phyloP scores from a whole-genome alignment of 495 filamentous ascomycete species.

The Trichoderma orchidacearum region DNA sequence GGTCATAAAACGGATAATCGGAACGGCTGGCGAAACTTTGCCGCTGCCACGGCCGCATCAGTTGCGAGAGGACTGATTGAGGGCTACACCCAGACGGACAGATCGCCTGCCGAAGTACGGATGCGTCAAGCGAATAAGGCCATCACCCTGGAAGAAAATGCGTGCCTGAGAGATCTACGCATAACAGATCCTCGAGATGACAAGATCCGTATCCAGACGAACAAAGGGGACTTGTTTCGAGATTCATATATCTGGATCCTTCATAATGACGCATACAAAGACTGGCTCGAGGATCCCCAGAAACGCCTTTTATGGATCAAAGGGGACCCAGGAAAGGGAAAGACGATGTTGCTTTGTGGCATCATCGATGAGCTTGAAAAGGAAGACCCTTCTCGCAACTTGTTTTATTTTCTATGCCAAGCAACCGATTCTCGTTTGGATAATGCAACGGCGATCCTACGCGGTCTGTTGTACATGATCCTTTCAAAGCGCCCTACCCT shows the following conservation, averaged over 20 bases:
- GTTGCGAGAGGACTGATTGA: constrained; percentile 7
- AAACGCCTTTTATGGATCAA: constrained; percentile 22
- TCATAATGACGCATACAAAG: constrained; percentile 17
- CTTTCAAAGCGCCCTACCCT: constrained; percentile 16
- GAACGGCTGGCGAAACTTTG: constrained; percentile 24
- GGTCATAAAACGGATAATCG: constrained; percentile 29
- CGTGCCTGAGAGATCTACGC: constrained; percentile 13
- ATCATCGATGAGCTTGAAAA: constrained; percentile 20
- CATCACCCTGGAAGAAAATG: too few relatives aligned
- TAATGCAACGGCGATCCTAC: constrained; percentile 24
- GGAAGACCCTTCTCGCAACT: background rate
- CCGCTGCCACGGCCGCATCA: constrained; percentile 21
- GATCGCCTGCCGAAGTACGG: background rate
- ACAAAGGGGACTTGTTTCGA: constrained; percentile 24
- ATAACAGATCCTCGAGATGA: constrained; percentile 19
- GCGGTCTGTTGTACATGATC: constrained; percentile 26
- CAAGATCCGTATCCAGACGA: constrained; percentile 24
- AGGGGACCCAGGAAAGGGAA: constrained; percentile 27
- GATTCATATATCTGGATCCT: constrained; percentile 32
- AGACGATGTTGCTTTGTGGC: constrained; percentile 35
- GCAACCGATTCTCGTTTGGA: constrained; percentile 19
- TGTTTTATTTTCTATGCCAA: constrained; percentile 35
- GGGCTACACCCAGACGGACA: constrained; percentile 1
- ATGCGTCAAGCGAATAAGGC: background rate
- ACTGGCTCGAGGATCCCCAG: constrained; percentile 6